phyloP scores from a whole-genome alignment of 805 yeast species.

The Cyberlindnera nakhonratchasimensis region DNA sequence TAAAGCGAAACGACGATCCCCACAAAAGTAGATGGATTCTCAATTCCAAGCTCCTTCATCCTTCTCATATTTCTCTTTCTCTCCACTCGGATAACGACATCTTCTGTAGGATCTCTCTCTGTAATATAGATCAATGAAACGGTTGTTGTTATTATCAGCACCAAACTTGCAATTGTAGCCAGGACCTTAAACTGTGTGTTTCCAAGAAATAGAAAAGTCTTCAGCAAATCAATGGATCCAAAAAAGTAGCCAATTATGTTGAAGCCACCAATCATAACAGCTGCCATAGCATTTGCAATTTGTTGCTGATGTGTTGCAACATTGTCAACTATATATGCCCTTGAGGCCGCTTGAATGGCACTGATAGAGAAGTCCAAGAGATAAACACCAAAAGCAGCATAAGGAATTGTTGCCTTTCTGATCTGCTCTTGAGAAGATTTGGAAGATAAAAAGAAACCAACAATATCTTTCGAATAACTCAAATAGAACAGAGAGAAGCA shows the following conservation, averaged over 20 bases:
- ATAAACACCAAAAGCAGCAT: slow-evolving; percentile 53
- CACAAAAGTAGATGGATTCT: slow-evolving; percentile 24
- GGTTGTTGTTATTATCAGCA: slow-evolving; percentile 39
- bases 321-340: slow-evolving; percentile 61
- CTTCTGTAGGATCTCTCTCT: slow-evolving; percentile 48
- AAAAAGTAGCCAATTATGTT: slow-evolving; percentile 55
- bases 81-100: slow-evolving; percentile 37
- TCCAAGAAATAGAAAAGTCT: slow-evolving; percentile 38
- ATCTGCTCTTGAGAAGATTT: slow-evolving; percentile 24
- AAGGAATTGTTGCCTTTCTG: slow-evolving; percentile 38
- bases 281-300: slow-evolving; percentile 63
- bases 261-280: slow-evolving; percentile 57
- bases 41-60: slow-evolving; percentile 36
- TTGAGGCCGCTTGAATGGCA: slow-evolving; percentile 55
- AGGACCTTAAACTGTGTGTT: slow-evolving; percentile 50
- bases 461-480: slow-evolving; percentile 43
- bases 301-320: slow-evolving; percentile 56
- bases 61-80: slow-evolving; percentile 32
- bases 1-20: slow-evolving; percentile 24
- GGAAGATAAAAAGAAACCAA: slow-evolving; percentile 31
- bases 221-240: slow-evolving; percentile 45
- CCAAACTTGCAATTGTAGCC: slow-evolving; percentile 38
- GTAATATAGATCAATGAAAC: slow-evolving; percentile 31
- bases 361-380: slow-evolving; percentile 54
- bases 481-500: slow-evolving; percentile 41